Base-by-base conservation (phyloP, 768 basidiomycete species). In the Pholiota molesta region DNA sequence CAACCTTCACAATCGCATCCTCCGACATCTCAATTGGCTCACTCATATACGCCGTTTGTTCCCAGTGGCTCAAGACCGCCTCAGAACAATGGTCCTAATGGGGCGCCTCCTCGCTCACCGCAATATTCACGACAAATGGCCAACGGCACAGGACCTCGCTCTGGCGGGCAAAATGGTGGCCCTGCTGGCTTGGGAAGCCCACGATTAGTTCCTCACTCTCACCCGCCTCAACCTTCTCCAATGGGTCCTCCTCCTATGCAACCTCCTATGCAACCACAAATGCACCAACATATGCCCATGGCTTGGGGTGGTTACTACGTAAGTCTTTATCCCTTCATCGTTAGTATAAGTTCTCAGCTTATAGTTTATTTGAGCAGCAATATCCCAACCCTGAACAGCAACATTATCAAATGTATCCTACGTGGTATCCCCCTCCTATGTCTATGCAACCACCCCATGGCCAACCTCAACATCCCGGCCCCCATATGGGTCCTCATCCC, bases 181-280 rank as follows among this genome's bases (percentile, higher is more conserved):
- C 81, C 85, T 42, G 69, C 84, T 5, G 83, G 78, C n/a, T 70
- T 89, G 74, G 76, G 85, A 39, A 91, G 89, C 72, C 91, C 91
- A 33, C 83, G 90, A 64, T 75, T 91, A 71, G 83, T 79, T 26
- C 81, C 86, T 29, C 85, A 83, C 68, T 82, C 85, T 33, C 84
- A 85, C 63, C 79, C 79, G 62, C 79, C 77, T 16, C 86, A 83
- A 62, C 81, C 83, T 26, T 70, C 82, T 14, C 81, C 77, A 21
- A 79, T 88, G 75, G 82, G 84, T 35, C 74, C 72, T 56, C 76
- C 82, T 47, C 72, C 76, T 49, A 79, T 78, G 76, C 75, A 68
- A 53, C 72, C 74, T 66, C 74, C 72, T 58, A 77, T 79, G 69
- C 71, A 77, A 47, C 78, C 68, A 35, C 64, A 75, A 61, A 73